These are phyloP conservation scores for Coemansia sp. DNA, from an alignment of 192 early-diverging fungal genomes.

Conservation along the genomic window DNA sequence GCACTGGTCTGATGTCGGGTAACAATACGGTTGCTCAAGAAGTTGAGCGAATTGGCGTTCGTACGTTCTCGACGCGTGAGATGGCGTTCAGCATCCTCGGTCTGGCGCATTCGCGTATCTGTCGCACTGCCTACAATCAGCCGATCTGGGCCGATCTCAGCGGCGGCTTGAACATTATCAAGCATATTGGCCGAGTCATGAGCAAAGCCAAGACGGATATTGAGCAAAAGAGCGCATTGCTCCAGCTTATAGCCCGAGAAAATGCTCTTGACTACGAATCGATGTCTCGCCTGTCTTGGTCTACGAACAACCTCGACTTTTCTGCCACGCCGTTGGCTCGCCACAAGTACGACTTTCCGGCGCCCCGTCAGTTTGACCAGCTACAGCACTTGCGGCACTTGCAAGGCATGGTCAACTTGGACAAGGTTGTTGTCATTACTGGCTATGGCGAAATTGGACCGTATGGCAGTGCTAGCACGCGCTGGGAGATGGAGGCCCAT, in stretches of 20 bases:
- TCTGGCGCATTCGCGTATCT: slow-evolving; percentile 85
- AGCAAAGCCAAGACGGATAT: slow-evolving; percentile 57
- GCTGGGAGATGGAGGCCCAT: slow-evolving; percentile 95
- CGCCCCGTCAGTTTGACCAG: slow-evolving; percentile 67
- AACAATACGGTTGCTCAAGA: slow-evolving; percentile 94
- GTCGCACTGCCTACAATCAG: slow-evolving; percentile 72
- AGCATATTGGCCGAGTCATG: slow-evolving; percentile 69
- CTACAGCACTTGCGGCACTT: slow-evolving; percentile 67
- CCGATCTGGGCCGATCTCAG: slow-evolving; percentile 94
- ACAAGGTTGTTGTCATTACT: slow-evolving; percentile 90
- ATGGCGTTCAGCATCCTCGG: slow-evolving; percentile 97
- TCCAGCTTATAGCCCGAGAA: slow-evolving; percentile 74
- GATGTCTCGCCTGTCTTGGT: slow-evolving; percentile 44
- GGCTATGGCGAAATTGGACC: slow-evolving; percentile 94
- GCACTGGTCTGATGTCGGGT: slow-evolving; percentile 91
- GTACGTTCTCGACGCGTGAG: slow-evolving; percentile 92
- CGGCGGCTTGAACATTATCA: slow-evolving; percentile 60
- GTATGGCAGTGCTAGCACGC: slow-evolving; percentile 85
- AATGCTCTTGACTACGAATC: slow-evolving; percentile 71
- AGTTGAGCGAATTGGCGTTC: slow-evolving; percentile 86
- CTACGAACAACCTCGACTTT: neutral
- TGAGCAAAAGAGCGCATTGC: slow-evolving; percentile 66
- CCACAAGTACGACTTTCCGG: slow-evolving; percentile 62
- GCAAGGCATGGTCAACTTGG: slow-evolving; percentile 83
- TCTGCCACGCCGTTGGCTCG: slow-evolving; percentile 17